A percentile compares a stretch with the other conserved stretches of the same genome.
phyloP scores from a whole-genome alignment of 2,329 filamentous ascomycete genomes.

The Aspergillus nomiae region DNA sequence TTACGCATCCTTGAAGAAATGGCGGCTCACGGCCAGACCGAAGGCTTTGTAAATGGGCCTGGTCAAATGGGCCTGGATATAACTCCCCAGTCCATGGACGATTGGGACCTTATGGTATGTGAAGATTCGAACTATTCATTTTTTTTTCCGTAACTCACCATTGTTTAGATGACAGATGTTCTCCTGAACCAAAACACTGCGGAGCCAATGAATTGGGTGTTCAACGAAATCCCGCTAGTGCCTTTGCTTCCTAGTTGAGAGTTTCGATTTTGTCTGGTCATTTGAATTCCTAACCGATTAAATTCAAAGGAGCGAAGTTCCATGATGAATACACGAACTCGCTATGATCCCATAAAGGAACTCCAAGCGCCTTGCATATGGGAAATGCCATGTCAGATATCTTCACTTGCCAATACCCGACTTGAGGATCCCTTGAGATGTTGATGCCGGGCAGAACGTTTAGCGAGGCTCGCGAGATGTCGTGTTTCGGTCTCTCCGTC shows the following conservation, averaged over 20 bases:
- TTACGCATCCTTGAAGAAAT: slow-evolving; percentile 28
- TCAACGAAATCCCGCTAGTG: slow-evolving; percentile 8
- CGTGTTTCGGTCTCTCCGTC: not conserved
- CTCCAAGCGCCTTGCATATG: not conserved
- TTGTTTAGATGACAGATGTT: slow-evolving; percentile 30
- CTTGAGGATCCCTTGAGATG: not conserved
- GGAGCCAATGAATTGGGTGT: slow-evolving; percentile 23
- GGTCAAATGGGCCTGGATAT: slow-evolving; percentile 26
- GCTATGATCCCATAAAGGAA: not conserved
- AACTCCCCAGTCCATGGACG: slow-evolving; percentile 32
- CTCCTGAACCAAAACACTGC: slow-evolving; percentile 26
- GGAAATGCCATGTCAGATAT: not conserved
- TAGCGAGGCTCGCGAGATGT: not conserved
- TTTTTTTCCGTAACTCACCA: not conserved
- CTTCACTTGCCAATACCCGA: not conserved
- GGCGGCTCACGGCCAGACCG: slow-evolving; percentile 15
- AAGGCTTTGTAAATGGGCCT: slow-evolving; percentile 11
- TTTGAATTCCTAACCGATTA: not conserved
- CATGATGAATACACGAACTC: not conserved
- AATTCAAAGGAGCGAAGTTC: not conserved
- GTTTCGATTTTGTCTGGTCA: not conserved
- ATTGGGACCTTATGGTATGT: slow-evolving; percentile 50
- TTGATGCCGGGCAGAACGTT: not conserved
- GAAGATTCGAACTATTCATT: not conserved
- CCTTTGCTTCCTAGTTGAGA: not conserved